A percentile compares a stretch with the other conserved stretches of the same genome.
Conservation (phyloP, 176 grass and related monocot species). For the Juncus inflexus region DNA sequence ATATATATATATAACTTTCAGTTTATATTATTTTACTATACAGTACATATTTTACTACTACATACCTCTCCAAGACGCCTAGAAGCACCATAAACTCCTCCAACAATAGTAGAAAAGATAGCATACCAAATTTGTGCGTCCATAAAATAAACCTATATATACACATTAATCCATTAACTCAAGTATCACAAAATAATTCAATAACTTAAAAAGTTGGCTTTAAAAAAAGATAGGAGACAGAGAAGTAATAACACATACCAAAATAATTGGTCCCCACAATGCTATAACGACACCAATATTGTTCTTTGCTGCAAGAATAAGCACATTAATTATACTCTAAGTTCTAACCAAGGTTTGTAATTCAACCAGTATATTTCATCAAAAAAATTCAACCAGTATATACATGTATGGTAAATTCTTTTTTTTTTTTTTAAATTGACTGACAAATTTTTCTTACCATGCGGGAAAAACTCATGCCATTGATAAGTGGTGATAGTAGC, state of each 20-base stretch:
- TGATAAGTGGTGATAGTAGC: conserved; percentile 51
- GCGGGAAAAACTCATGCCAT: conserved; percentile 98
- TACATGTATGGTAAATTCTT: no score
- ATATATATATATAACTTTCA: conserved; percentile 2
- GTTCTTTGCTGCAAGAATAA: conserved; percentile 59
- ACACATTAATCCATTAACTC: conserved; percentile 33
- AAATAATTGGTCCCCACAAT: conserved; percentile 86
- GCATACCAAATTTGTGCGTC: conserved; percentile 99
- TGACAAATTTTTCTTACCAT: conserved; percentile 44
- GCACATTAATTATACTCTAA: no score
- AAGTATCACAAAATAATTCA: neutral
- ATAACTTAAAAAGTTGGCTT: neutral
- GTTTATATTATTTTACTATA: no score
- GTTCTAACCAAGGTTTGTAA: no score
- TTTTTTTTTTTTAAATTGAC: no score
- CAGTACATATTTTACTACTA: neutral
- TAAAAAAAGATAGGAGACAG: neutral
- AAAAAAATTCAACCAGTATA: no score
- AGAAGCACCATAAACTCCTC: conserved; percentile 90
- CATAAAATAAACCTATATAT: conserved; percentile 92
- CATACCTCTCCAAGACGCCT: conserved; percentile 90
- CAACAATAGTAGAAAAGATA: conserved; percentile 87
- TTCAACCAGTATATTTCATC: no score
- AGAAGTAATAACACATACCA: conserved; percentile 44
- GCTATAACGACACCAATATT: conserved; percentile 81